These are phyloP conservation scores for Melastoma candidum DNA, from an alignment of 441 rosid genomes.

Conservation along the genomic window DNA sequence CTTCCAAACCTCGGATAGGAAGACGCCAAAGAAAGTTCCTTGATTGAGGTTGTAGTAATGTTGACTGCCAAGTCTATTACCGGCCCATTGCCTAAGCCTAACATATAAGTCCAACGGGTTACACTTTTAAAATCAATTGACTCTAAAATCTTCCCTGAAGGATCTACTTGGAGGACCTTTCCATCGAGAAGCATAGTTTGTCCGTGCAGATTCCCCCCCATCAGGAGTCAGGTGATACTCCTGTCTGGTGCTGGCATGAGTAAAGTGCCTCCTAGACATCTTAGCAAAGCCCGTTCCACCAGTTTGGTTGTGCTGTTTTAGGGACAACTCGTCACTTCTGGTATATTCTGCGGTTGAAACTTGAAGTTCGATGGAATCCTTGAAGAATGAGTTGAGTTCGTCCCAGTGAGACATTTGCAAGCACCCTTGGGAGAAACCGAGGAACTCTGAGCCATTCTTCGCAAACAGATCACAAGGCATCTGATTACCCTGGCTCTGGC, in stretches of 20 bases:
- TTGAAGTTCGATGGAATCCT: slow-evolving; percentile 7
- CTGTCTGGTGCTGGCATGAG: slow-evolving; percentile 14
- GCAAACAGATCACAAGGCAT: too few species aligned
- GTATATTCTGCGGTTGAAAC: slow-evolving; percentile 17
- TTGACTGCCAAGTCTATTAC: too few species aligned
- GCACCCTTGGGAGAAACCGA: too few species aligned
- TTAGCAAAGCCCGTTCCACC: slow-evolving; percentile 14
- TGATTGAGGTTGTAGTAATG: too few species aligned
- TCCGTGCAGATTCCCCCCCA: slow-evolving; percentile 30
- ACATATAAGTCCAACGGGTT: too few species aligned
- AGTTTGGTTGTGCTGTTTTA: slow-evolving; percentile 6
- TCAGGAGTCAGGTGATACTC: slow-evolving; percentile 41
- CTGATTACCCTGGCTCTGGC: too few species aligned
- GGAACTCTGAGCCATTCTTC: too few species aligned
- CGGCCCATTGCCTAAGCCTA: too few species aligned
- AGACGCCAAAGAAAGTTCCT: background rate
- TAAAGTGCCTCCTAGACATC: slow-evolving; percentile 3
- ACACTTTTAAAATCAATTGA: too few species aligned
- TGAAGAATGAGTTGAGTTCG: too few species aligned
- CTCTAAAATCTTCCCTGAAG: slow-evolving; percentile 18
- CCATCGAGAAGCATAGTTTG: slow-evolving; percentile 33
- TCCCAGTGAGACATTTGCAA: too few species aligned
- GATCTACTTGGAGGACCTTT: slow-evolving; percentile 18
- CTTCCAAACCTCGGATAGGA: slow-evolving; percentile 10
- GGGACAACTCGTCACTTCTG: background rate